These are phyloP conservation scores for Geranium incanum DNA, from an alignment of 441 rosid species.

Conservation along the genomic window DNA sequence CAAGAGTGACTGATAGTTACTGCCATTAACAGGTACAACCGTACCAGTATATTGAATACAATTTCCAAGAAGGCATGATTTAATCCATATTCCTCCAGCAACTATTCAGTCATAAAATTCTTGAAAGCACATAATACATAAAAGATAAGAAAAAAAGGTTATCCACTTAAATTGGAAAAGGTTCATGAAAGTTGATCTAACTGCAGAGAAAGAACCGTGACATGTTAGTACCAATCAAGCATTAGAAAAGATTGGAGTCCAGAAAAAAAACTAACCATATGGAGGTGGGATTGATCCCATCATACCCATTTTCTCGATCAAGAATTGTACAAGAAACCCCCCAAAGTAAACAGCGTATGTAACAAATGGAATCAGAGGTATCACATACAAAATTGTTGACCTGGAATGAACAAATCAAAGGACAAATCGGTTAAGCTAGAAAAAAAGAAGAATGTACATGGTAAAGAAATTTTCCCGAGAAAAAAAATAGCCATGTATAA, in stretches of 20 bases:
- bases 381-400: slow-evolving; percentile 51
- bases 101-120: not conserved
- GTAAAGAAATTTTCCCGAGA: slow-evolving; percentile 2
- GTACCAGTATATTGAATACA: not conserved
- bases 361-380: slow-evolving; percentile 72
- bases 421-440: not conserved
- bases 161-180: not conserved
- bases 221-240: not conserved
- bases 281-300: slow-evolving; percentile 89
- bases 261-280: slow-evolving; percentile 54
- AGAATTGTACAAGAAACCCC: slow-evolving; percentile 68
- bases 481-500: not conserved
- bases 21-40: not conserved
- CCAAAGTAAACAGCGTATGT: slow-evolving; percentile 64
- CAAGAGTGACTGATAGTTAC: not conserved
- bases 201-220: not conserved
- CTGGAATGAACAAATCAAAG: slow-evolving; percentile 44
- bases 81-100: not conserved
- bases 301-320: slow-evolving; percentile 98
- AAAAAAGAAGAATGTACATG: not conserved
- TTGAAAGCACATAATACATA: not conserved
- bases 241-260: slow-evolving; percentile 12
- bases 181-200: not conserved
- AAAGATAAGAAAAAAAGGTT: not conserved
- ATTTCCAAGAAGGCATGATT: slow-evolving; percentile 4